Conservation (phyloP, 805 yeast genomes). For the Metschnikowia vanudenii region DNA sequence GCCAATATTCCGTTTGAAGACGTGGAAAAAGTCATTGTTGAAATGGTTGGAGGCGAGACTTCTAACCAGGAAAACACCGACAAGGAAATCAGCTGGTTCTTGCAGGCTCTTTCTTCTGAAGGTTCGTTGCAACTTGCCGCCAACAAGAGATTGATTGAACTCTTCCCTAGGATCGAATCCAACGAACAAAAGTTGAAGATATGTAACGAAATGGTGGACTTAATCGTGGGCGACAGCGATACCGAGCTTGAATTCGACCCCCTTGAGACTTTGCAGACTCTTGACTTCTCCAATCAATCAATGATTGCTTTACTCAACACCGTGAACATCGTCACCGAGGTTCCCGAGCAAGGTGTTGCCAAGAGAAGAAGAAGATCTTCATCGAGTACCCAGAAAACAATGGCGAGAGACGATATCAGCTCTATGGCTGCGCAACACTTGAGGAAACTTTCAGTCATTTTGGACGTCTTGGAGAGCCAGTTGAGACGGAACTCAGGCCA, state of each 20-base stretch:
- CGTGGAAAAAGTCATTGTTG: conserved; percentile 58
- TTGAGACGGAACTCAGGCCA: conserved; percentile 33
- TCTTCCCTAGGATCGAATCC: conserved; percentile 55
- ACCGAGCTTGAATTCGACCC: conserved; percentile 33
- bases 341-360: conserved; percentile 52
- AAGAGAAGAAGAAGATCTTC: conserved; percentile 84
- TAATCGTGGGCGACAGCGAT: conserved; percentile 50
- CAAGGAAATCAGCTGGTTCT: conserved; percentile 60
- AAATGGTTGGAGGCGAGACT: conserved; percentile 49
- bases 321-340: conserved; percentile 52
- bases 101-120: conserved; percentile 40
- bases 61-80: conserved; percentile 51
- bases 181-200: conserved; percentile 56
- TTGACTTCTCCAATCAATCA: conserved; percentile 53
- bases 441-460: conserved; percentile 69
- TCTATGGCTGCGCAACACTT: conserved; percentile 75
- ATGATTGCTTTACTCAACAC: conserved; percentile 59
- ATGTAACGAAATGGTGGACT: conserved; percentile 45
- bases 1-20: conserved; percentile 45
- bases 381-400: conserved; percentile 70
- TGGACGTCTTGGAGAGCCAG: conserved; percentile 71
- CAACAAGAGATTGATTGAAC: conserved; percentile 47
- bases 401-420: conserved; percentile 67
- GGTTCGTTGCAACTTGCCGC: conserved; percentile 42
- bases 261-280: conserved; percentile 49